Conservation (phyloP, 2,329 filamentous ascomycete species). For the Lojkania enalia region DNA sequence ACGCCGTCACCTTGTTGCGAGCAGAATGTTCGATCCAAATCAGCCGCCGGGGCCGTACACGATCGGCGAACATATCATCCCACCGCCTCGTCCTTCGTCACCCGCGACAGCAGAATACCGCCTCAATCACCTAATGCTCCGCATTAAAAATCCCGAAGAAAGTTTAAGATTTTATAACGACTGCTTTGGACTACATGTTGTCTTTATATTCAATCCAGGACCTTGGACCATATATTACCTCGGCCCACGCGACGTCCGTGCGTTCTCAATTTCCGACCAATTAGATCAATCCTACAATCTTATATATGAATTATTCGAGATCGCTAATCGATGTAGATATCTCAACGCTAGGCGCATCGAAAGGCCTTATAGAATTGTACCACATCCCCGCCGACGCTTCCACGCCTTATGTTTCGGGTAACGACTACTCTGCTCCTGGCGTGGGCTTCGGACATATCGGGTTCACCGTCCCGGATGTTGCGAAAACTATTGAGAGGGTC, state of each 20-base stretch:
- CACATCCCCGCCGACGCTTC: slow-evolving; percentile 32
- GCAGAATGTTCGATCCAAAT: slow-evolving; percentile 21
- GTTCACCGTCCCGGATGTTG: slow-evolving; percentile 40
- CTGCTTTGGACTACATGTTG: slow-evolving; percentile 36
- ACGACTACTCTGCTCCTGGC: slow-evolving; percentile 24
- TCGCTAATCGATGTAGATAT: too few relatives aligned
- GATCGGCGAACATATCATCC: slow-evolving; percentile 27
- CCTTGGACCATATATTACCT: slow-evolving; percentile 43
- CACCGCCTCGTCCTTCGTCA: slow-evolving; percentile 28
- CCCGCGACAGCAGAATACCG: slow-evolving; percentile 31
- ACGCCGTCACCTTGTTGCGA: too few relatives aligned
- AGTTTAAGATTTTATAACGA: slow-evolving; percentile 40
- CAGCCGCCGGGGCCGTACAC: slow-evolving; percentile 24
- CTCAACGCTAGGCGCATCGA: slow-evolving; percentile 22
- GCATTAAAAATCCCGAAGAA: slow-evolving; percentile 33
- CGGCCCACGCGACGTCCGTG: slow-evolving; percentile 31
- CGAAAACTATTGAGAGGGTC: slow-evolving; percentile 24
- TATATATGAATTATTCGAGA: too few relatives aligned
- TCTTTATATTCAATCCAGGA: slow-evolving; percentile 42
- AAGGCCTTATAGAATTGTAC: slow-evolving; percentile 38
- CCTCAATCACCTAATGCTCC: slow-evolving; percentile 41
- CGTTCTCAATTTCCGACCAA: slow-evolving; percentile 8
- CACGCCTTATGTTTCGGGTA: slow-evolving; percentile 29
- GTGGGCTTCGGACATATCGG: slow-evolving; percentile 42
- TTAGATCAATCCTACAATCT: neutral